Percentiles rank a stretch among this genome's conserved stretches.
phyloP scores from a whole-genome alignment of 164 flowering plant genomes.

The Brasenia schreberi region DNA sequence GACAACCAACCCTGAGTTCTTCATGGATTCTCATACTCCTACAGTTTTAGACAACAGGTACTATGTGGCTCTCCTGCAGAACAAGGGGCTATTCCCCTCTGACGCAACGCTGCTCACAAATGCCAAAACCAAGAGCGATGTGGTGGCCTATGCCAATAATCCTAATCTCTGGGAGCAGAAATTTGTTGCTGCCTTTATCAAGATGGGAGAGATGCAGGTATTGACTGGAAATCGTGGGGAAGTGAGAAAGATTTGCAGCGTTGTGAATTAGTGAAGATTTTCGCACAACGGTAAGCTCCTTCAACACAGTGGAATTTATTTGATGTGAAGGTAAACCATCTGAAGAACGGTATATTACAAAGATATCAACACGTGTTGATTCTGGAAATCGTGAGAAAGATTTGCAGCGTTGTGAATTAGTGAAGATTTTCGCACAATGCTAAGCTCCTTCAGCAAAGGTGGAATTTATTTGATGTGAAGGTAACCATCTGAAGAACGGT shows the following conservation, averaged over 20 bases:
- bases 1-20: conserved; percentile 1
- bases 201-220: conserved; percentile 25
- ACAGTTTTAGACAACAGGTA: conserved; percentile 14
- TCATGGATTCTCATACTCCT: conserved; percentile 18
- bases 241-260: conserved; percentile 16
- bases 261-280: conserved; percentile 5
- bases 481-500: too few species aligned
- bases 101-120: conserved; percentile 18
- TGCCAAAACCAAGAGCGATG: conserved; percentile 9
- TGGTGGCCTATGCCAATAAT: conserved; percentile 6
- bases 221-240: conserved; percentile 16
- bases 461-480: too few species aligned
- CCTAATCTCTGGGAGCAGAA: conserved; percentile 9
- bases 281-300: too few species aligned
- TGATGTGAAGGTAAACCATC: too few species aligned
- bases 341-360: too few species aligned
- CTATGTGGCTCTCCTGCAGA: conserved; percentile 14
- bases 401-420: conserved; percentile 15
- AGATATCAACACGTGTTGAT: conserved; percentile 20
- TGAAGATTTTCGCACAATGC: too few species aligned
- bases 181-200: conserved; percentile 21
- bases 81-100: conserved; percentile 24
- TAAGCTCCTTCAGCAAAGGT: too few species aligned
- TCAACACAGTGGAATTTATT: too few species aligned
- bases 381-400: conserved; percentile 16